Percentiles rank a stretch among this genome's conserved stretches.
Conservation (phyloP, 352 stramenopile genomes). For the Phytophthora ohioensis region DNA sequence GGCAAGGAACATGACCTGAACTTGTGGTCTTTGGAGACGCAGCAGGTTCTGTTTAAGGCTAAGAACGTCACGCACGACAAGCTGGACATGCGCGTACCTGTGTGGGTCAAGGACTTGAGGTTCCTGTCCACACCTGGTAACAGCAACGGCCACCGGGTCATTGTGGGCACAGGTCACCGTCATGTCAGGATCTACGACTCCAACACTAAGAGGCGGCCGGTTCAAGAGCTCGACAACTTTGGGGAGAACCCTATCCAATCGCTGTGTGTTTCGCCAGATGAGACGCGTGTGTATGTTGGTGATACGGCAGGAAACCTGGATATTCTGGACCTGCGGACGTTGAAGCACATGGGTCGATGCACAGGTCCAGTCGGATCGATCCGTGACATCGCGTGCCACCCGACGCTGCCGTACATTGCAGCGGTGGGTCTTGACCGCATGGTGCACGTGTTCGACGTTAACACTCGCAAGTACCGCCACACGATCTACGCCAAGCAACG, state of each 20-base stretch:
- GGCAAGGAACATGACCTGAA: constrained; percentile 86
- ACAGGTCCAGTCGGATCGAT: constrained; percentile 92
- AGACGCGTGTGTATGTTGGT: constrained; percentile 85
- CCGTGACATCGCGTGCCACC: constrained; percentile 89
- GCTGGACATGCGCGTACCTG: constrained; percentile 88
- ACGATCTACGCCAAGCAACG: constrained; percentile 88
- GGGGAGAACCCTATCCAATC: constrained; percentile 82
- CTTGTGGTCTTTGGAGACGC: constrained; percentile 85
- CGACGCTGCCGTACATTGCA: constrained; percentile 90
- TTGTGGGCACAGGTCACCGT: constrained; percentile 81
- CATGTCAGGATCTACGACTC: constrained; percentile 91
- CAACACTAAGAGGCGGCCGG: constrained; percentile 82
- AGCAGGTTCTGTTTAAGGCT: constrained; percentile 79
- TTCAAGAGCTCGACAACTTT: constrained; percentile 73
- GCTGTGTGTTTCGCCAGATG: constrained; percentile 72
- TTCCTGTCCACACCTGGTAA: constrained; percentile 62
- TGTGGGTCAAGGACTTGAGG: constrained; percentile 87
- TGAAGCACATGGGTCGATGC: constrained; percentile 89
- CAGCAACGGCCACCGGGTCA: constrained; percentile 75
- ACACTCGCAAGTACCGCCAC: constrained; percentile 79
- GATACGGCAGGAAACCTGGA: constrained; percentile 93
- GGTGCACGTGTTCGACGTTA: constrained; percentile 93
- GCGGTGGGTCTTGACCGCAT: constrained; percentile 95
- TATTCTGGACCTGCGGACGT: constrained; percentile 89
- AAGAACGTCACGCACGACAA: constrained; percentile 92